phyloP scores from a whole-genome alignment of 257 asterid species.

The Lavandula angustifolia region DNA sequence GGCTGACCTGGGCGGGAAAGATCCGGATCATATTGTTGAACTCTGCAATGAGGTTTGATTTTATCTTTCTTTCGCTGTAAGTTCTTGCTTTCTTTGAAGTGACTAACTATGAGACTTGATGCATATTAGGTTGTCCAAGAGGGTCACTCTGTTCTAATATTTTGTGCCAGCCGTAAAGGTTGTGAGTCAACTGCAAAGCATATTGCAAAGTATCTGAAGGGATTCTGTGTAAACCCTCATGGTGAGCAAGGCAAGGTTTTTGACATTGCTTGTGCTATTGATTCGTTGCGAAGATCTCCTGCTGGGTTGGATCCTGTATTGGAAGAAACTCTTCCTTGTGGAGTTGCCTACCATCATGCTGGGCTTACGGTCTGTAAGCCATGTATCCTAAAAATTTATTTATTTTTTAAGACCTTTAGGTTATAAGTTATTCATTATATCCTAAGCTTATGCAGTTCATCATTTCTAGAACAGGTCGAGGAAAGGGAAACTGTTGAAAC shows the following conservation, averaged over 20 bases:
- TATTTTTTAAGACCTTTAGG: slow-evolving; percentile 23
- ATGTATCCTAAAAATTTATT: slow-evolving; percentile 30
- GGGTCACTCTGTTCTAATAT: slow-evolving; percentile 93
- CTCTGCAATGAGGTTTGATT: slow-evolving; percentile 87
- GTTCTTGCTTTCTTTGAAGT: slow-evolving; percentile 27
- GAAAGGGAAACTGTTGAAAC: slow-evolving; percentile 96
- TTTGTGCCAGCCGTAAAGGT: slow-evolving; percentile 96
- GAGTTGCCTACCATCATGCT: slow-evolving; percentile 99
- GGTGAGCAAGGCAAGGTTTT: slow-evolving; percentile 47
- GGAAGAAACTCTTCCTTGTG: slow-evolving; percentile 90
- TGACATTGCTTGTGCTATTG: slow-evolving; percentile 73
- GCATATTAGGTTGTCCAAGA: slow-evolving; percentile 85
- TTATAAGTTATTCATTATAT: slow-evolving; percentile 20
- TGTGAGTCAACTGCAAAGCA: slow-evolving; percentile 97
- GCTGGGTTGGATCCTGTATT: slow-evolving; percentile 91
- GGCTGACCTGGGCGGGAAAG: slow-evolving; percentile 86
- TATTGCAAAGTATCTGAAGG: slow-evolving; percentile 77
- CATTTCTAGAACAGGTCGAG: slow-evolving; percentile 65
- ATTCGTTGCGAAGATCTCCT: slow-evolving; percentile 85
- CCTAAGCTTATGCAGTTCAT: slow-evolving; percentile 32
- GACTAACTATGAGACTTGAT: slow-evolving; percentile 33
- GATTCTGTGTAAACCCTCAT: slow-evolving; percentile 49
- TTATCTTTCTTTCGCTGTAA: slow-evolving; percentile 30
- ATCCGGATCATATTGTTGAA: slow-evolving; percentile 95
- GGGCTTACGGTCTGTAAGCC: slow-evolving; percentile 75